Conservation (phyloP, 805 yeast species). For the Wickerhamomyces bisporus region DNA sequence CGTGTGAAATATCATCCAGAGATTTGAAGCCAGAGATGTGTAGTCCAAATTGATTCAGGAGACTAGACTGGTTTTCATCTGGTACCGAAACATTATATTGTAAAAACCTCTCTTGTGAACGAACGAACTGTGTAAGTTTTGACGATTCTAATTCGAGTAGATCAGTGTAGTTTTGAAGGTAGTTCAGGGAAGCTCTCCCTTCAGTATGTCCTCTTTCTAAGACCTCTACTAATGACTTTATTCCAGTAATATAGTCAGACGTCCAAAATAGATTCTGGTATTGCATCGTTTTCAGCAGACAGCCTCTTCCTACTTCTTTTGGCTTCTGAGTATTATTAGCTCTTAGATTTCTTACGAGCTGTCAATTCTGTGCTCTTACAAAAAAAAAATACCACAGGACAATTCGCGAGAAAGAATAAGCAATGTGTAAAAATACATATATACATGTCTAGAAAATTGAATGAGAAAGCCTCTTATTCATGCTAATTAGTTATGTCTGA, state of each 20-base stretch:
- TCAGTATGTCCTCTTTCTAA: constrained; percentile 18
- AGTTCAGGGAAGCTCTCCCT: constrained; percentile 11
- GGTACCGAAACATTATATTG: constrained; percentile 1
- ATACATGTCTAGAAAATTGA: too few relatives aligned
- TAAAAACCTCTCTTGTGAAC: constrained; percentile 5
- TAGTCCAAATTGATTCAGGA: not conserved
- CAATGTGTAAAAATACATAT: too few relatives aligned
- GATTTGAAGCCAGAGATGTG: not conserved
- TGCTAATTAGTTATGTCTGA: too few relatives aligned
- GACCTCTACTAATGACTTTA: constrained; percentile 15
- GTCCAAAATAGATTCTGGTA: constrained; percentile 26
- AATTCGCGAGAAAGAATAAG: too few relatives aligned
- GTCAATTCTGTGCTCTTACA: too few relatives aligned
- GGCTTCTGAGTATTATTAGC: too few relatives aligned
- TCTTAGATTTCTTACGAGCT: too few relatives aligned
- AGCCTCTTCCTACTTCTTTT: too few relatives aligned
- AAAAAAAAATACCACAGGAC: too few relatives aligned
- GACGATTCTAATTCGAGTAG: constrained; percentile 14
- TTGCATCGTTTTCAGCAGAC: too few relatives aligned
- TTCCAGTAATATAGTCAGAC: constrained; percentile 26
- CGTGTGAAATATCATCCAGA: not conserved
- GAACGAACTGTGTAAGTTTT: constrained; percentile 8
- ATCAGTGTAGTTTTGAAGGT: constrained; percentile 16
- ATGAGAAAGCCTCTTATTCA: too few relatives aligned
- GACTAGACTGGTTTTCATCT: not conserved